Percentiles rank a stretch among this genome's conserved stretches.
Evolutionary conservation across 176 grass and related monocot species (phyloP).

Genomic region (Sorghum bicolor): Sorghum_bicolor_NCBIv3 NC_012874.2:70108001-70108500

Average conservation of each 20-base stretch:
- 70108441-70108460: background rate
- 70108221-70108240: background rate
- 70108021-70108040: slow-evolving; percentile 46
- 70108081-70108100: slow-evolving; percentile 6
- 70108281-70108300: background rate
- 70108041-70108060: background rate
- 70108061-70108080: slow-evolving; percentile 7
- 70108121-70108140: slow-evolving; percentile 35
- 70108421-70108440: background rate
- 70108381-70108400: slow-evolving; percentile 1
- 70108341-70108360: background rate
- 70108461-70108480: background rate
- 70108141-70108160: slow-evolving; percentile 2
- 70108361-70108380: background rate
- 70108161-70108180: background rate
- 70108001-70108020: slow-evolving; percentile 23
- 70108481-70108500: background rate
- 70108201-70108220: background rate
- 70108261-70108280: background rate
- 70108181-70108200: background rate
- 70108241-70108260: background rate
- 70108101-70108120: slow-evolving; percentile 9
- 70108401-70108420: background rate
- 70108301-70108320: background rate
- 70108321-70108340: background rate